Percentiles rank a stretch among this genome's conserved stretches.
Evolutionary conservation across 345 rosid species (phyloP).

Genomic region (Fremontodendron californicum): DNA sequence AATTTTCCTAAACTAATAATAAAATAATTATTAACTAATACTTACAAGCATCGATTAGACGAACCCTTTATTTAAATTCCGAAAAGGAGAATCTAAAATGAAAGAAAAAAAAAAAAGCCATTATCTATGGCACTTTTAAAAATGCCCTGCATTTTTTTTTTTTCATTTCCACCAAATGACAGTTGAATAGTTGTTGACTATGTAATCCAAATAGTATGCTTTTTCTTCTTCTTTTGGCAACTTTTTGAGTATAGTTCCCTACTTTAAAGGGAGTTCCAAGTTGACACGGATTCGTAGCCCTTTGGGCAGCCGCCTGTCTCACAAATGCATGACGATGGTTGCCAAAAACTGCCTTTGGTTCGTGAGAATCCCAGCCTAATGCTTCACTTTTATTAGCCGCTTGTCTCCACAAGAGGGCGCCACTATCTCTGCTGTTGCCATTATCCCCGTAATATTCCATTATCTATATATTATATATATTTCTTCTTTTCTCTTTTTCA

Average conservation of each 20-base stretch:
- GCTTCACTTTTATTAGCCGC: constrained; percentile 7
- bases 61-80: too few species aligned
- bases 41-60: too few species aligned
- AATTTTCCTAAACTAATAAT: too few species aligned
- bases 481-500: too few species aligned
- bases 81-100: background rate
- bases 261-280: background rate
- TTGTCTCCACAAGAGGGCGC: constrained; percentile 16
- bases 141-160: background rate
- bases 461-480: background rate
- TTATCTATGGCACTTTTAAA: background rate
- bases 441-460: constrained; percentile 4
- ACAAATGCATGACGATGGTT: background rate
- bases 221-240: too few species aligned
- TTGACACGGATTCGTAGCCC: constrained; percentile 4
- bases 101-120: background rate
- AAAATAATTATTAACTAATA: too few species aligned
- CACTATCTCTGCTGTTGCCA: constrained; percentile 1
- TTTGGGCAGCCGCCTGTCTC: background rate
- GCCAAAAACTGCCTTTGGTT: background rate
- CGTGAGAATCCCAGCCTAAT: background rate
- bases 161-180: background rate
- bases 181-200: background rate
- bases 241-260: background rate
- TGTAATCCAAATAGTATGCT: background rate